Conservation (phyloP, 208 protist genomes). For the Phytomonas francai region DNA sequence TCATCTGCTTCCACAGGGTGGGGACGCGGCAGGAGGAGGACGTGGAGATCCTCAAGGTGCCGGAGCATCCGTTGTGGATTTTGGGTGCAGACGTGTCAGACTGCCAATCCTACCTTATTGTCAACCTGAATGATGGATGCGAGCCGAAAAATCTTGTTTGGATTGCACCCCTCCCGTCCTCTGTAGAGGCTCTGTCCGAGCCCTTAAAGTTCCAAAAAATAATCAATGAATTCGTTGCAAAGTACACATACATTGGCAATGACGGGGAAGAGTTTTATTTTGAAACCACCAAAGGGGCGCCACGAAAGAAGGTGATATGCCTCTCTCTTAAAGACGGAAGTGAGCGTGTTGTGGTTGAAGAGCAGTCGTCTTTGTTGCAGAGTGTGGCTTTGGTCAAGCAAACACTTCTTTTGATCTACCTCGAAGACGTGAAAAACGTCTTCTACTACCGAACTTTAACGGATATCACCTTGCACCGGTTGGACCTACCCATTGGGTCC, state of each 20-base stretch:
- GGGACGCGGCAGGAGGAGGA: slow-evolving; percentile 77
- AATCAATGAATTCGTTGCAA: slow-evolving; percentile 76
- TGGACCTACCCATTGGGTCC: slow-evolving; percentile 80
- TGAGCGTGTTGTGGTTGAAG: slow-evolving; percentile 55
- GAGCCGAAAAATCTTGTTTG: slow-evolving; percentile 82
- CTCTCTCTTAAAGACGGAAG: slow-evolving; percentile 23
- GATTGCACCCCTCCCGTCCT: slow-evolving; percentile 47
- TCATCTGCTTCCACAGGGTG: slow-evolving; percentile 86
- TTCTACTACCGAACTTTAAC: slow-evolving; percentile 72
- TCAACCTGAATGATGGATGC: slow-evolving; percentile 59
- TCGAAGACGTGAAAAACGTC: slow-evolving; percentile 92
- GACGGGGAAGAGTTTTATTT: slow-evolving; percentile 83
- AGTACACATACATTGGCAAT: slow-evolving; percentile 89
- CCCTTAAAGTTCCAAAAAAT: slow-evolving; percentile 61
- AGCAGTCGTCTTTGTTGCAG: slow-evolving; percentile 66
- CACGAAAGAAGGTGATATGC: slow-evolving; percentile 77
- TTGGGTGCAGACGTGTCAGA: slow-evolving; percentile 64
- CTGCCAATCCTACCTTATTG: slow-evolving; percentile 70
- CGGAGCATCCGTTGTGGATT: slow-evolving; percentile 70
- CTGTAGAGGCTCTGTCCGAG: slow-evolving; percentile 23
- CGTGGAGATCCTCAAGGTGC: slow-evolving; percentile 52
- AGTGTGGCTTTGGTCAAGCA: slow-evolving; percentile 43
- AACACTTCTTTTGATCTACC: slow-evolving; percentile 78
- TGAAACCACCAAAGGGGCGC: slow-evolving; percentile 81
- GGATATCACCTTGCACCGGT: slow-evolving; percentile 11